Base-by-base conservation (phyloP, 768 basidiomycete genomes). In the Hirschioporus abietinus region DNA sequence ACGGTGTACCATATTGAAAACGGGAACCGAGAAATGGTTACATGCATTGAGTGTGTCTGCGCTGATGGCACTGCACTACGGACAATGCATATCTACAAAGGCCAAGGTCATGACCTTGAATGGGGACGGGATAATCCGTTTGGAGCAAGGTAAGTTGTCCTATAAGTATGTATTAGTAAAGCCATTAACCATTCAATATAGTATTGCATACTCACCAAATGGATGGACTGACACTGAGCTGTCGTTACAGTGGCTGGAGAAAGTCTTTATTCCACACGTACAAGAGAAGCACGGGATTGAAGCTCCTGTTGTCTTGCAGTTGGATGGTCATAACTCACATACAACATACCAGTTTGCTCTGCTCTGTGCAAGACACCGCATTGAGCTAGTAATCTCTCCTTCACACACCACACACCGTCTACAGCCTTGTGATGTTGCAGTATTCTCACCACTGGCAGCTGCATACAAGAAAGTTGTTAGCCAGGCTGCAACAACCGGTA, bases 171-270 rank as follows among this genome's bases (percentile, higher is more conserved):
- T 26, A 66, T 57, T 35, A 52, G 9, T 36, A 15, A 36, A 7
- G 15, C n/a, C n/a, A n/a, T n/a, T n/a, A n/a, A n/a, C n/a, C n/a
- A n/a, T 7, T 7, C 7, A 15, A 30, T 66, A 25, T 36, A 81
- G 79, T 64, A 72, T 81, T 34, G 75, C 72, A 1, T 35, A 66
- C 35, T 79, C 79, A 6, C 72, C 70, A 20, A 80, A 78, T 60
- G 79, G 81, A 9, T 82, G 81, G 81, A 81, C 77, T 10, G 77
- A 79, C 66, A 66, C 78, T 9, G 75, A 79, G n/a, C 69, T 79
- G 7, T 76, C 77, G 20, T 18, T 64, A 0, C 61, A 71, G 35
- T 81, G 77, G 80, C 64, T 81, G 1, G 66, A 75, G 64, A 64
- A 72, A 24, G 77, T 76, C 59, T 81, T 80, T 66, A 69, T 76